phyloP scores from a whole-genome alignment of 2,329 filamentous ascomycete species.

The Orbilia quercus region DNA sequence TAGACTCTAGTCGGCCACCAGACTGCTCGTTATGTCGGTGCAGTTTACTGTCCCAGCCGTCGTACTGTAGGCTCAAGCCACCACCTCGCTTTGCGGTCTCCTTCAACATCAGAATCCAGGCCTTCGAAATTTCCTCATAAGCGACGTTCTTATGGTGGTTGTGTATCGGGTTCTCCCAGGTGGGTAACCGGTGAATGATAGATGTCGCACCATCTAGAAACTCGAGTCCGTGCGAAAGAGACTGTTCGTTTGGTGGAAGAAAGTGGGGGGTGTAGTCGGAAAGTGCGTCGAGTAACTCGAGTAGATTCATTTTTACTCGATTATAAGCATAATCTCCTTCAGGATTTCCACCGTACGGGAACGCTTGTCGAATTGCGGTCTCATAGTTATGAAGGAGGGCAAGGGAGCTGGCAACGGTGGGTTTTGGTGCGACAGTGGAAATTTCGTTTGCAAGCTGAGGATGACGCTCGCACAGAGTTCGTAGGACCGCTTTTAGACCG shows the following conservation, averaged over 20 bases:
- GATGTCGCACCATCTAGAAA: slow-evolving; percentile 92
- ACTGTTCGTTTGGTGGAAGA: slow-evolving; percentile 87
- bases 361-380: slow-evolving; percentile 77
- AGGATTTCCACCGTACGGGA: slow-evolving; percentile 84
- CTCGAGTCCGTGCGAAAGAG: slow-evolving; percentile 82
- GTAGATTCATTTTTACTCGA: slow-evolving; percentile 82
- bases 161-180: slow-evolving; percentile 89
- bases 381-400: slow-evolving; percentile 86
- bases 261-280: slow-evolving; percentile 96
- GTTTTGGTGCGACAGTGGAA: slow-evolving; percentile 83
- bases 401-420: slow-evolving; percentile 82
- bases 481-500: slow-evolving; percentile 85
- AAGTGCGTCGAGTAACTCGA: slow-evolving; percentile 85
- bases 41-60: slow-evolving; percentile 90
- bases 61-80: slow-evolving; percentile 87
- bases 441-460: slow-evolving; percentile 88
- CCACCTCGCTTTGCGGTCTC: slow-evolving; percentile 91
- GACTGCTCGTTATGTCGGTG: slow-evolving; percentile 88
- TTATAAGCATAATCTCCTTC: slow-evolving; percentile 96
- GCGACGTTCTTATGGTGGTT: slow-evolving; percentile 93
- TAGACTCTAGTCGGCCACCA: slow-evolving; percentile 81
- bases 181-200: slow-evolving; percentile 86
- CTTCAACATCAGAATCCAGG: slow-evolving; percentile 89
- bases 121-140: slow-evolving; percentile 93
- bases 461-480: slow-evolving; percentile 88